Base-by-base conservation (phyloP, 805 yeast species). In the Starmerella scarabaei region DNA sequence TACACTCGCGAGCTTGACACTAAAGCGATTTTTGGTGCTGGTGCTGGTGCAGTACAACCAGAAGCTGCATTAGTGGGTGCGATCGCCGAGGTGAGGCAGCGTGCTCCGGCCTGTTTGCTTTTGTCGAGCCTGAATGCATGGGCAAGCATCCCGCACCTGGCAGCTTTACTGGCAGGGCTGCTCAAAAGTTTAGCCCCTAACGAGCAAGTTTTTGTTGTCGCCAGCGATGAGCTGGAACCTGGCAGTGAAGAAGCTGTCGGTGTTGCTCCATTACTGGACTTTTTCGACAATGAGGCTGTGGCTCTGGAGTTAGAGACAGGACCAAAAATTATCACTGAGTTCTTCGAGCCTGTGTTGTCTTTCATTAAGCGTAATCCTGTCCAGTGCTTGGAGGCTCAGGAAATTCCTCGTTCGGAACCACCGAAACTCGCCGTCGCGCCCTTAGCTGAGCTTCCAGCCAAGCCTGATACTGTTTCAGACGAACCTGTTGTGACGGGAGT, bases 51-150 rank as follows among this genome's bases (percentile, higher is more conserved):
- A 84, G 0, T 65, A 82, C 51, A 73, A 0, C 77, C 88, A 1
- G 98, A 91, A 57, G 79, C 83, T 53, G 70, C 80, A 1, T 68
- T 85, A 17, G 81, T 88, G 21, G 94, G 83, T 55, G 69, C 80
- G 30, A 78, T 91, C 53, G 66, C 80, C 18, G 98, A 91, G 60
- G 91, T 93, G 5, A 72, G 81, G 48, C 72, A 93, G 54, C 93
- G 88, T 47, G 80, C 80, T 43, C 98, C 97, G 0, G 72, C 94
- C 7, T 77, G 91, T 14, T 62, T 91, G 2, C 80, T 72, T 55
- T 72, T 91, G 37, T 95, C 97, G 3, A 80, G 80, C 53, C 62
- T 84, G 37, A 84, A 84, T 42, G 67, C 63, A 9, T 76, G 82
- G 3, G 69, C 82, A 29, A 72, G 84, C 0, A 73, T 69, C 11